Evolutionary conservation across 495 filamentous ascomycete species (phyloP), one percentile per base, ranked within the genome.

Genomic region (Penicillium parvum): DNA sequence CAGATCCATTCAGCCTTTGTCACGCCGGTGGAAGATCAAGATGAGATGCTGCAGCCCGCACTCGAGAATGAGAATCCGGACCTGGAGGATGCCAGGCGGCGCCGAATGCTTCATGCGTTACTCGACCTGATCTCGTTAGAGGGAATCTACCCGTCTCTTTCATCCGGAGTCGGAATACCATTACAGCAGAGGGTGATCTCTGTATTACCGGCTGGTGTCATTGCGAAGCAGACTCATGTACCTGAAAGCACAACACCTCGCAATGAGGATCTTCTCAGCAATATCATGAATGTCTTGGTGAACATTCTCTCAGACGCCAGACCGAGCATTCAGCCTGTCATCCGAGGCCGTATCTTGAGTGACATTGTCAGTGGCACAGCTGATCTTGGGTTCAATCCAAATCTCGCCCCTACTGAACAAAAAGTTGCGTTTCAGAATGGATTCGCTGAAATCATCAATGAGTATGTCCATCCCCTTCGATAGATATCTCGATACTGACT

Each of bases 81-180:
- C 25, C 45, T 66, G 19, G 66, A 72, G 51, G 67, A 72, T 57
- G 67, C 68, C 12, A 71, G 61, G 50, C 62, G 64, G 14, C 71
- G 72, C 18, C 68, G 74, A 16, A 55, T 66, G n/a, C 45, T 77
- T 2, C 65, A 70, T 60, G 69, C 69, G 5, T 58, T 80, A 11
- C 58, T 79, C 10, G 76, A 80, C 40, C 49, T 80, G 29, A 64
- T 78, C 19, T 73, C 75, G 0, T 46, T 80, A 1, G 76, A 80
- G 49, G 76, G 76, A 7, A 70, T 80, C 22, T 78, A 80, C 40
- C 76, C 76, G 10, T 76, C 68, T 0, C 59, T 79, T 3, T 76
- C 75, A 7, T 47, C 60, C 10, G 74, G 76, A 15, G 73, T 78
- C 17, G 75, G 74, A 0, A 72, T 79, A 34, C 76, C 76, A 6